Conservation (phyloP, 2,329 filamentous ascomycete genomes). For the Arthroderma uncinatum region DNA sequence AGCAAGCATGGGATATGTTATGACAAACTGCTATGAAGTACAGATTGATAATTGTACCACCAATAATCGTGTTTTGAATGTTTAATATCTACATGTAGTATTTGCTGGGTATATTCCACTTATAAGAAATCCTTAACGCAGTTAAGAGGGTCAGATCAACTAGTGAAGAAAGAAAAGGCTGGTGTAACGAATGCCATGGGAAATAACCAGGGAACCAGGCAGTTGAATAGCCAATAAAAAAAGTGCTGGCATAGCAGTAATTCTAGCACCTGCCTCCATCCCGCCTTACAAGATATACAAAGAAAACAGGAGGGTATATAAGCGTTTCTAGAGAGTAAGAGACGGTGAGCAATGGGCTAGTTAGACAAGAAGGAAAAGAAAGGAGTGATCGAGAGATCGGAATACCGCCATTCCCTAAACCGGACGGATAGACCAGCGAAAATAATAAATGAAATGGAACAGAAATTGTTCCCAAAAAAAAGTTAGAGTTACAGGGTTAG, state of each 20-base stretch:
- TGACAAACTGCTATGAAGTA: background rate
- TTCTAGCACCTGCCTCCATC: background rate
- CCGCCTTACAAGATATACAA: background rate
- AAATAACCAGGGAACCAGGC: background rate
- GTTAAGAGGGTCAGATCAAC: background rate
- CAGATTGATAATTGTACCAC: background rate
- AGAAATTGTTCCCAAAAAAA: background rate
- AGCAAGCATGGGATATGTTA: background rate
- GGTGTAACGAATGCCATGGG: background rate
- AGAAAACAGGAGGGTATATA: slow-evolving; percentile 1
- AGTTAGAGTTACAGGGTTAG: background rate
- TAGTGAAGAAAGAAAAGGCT: background rate
- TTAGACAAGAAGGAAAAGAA: background rate
- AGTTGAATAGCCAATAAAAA: background rate
- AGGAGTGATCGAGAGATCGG: slow-evolving; percentile 5
- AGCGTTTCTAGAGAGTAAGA: background rate
- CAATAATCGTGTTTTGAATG: background rate
- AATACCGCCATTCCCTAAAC: slow-evolving; percentile 5
- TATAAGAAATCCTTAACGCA: background rate
- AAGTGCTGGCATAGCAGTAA: background rate
- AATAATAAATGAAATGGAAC: background rate
- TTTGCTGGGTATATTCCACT: background rate
- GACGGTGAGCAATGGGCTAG: slow-evolving; percentile 1
- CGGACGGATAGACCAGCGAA: background rate
- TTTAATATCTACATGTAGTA: background rate